phyloP scores from a whole-genome alignment of 352 stramenopile genomes.

The Salisapilia sapeloensis region DNA sequence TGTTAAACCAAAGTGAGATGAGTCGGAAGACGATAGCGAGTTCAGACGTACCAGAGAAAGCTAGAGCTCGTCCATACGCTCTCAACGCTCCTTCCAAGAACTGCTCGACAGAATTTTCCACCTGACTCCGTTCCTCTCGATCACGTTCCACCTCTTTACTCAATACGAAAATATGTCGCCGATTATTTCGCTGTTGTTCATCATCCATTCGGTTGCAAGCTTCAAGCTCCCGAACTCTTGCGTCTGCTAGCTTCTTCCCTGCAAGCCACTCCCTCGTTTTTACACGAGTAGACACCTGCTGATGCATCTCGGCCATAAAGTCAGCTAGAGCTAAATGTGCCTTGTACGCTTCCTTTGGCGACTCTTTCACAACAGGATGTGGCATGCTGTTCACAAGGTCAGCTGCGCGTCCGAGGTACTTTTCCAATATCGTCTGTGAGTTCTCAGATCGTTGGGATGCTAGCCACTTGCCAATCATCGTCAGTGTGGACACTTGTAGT shows the following conservation, averaged over 20 bases:
- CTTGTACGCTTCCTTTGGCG: conserved; percentile 34
- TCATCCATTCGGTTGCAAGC: conserved; percentile 42
- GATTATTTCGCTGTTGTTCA: conserved; percentile 38
- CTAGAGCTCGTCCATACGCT: conserved; percentile 65
- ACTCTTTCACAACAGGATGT: conserved; percentile 11
- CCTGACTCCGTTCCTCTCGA: conserved; percentile 63
- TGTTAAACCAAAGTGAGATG: conserved; percentile 90
- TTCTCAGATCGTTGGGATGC: conserved; percentile 84
- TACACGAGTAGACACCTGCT: conserved; percentile 73
- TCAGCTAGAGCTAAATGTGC: conserved; percentile 79
- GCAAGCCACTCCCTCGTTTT: conserved; percentile 82
- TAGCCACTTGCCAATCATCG: conserved; percentile 85
- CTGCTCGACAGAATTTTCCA: conserved; percentile 70
- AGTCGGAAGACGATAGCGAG: conserved; percentile 87
- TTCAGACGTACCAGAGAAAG: conserved; percentile 39
- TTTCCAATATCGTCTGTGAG: conserved; percentile 84
- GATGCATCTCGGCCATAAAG: conserved; percentile 86
- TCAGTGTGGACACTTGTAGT: conserved; percentile 42
- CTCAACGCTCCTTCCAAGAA: conserved; percentile 80
- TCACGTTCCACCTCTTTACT: conserved; percentile 84
- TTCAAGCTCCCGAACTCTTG: conserved; percentile 37
- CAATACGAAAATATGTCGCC: conserved; percentile 42
- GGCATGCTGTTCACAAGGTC: conserved; percentile 34
- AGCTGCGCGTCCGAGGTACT: conserved; percentile 79
- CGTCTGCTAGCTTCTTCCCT: conserved; percentile 53